Base-by-base conservation (phyloP, 1,284 basidiomycete species). In the Malassezia sympodialis region DNA sequence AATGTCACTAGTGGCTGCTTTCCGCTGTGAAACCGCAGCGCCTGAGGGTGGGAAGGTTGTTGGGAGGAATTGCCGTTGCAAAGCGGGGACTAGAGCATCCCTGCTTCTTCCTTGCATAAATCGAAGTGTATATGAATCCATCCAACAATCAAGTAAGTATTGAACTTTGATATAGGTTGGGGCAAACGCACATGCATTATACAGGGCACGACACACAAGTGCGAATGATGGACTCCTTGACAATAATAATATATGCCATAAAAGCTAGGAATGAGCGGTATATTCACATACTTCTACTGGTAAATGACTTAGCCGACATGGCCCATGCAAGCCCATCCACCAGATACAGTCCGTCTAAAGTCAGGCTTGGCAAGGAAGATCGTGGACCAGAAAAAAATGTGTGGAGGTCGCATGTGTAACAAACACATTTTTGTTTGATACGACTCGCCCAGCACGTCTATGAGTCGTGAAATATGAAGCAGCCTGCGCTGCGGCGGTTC, bases 41-140 rank as follows among this genome's bases (percentile, higher is more conserved):
- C 49, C 51, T 6, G 37, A 42, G 17, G 50, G n/a, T 3, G 55
- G 55, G 17, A 32, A 48, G 2, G 44, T 28, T 2, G 55, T 57
- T 2, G 55, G 55, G 1, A 48, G 1, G 26, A 57, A 57, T 32
- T 26, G 34, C 14, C 26, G 21, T 10, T 35, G n/a, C 10, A 55
- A 19, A 15, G 40, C 31, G 7, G 48, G 47, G 2, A 47, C 43
- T 11, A 26, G 7, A 1, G 34, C 31, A 34, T 44, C 34, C 0
- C 17, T 17, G 14, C 27, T 19, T 8, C 8, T n/a, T 12, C 35
- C 41, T 1, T 27, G 21, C 5, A 40, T 44, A 30, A 55, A 55
- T 11, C 53, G 47, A 8, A 55, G 47, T 4, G 43, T 35, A 14
- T 57, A 57, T 11, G 55, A 57, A 41, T 57, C 55, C 8, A 57